Evolutionary conservation across 2,329 filamentous ascomycete genomes (phyloP).

Genomic region (Cercospora janseana): DNA sequence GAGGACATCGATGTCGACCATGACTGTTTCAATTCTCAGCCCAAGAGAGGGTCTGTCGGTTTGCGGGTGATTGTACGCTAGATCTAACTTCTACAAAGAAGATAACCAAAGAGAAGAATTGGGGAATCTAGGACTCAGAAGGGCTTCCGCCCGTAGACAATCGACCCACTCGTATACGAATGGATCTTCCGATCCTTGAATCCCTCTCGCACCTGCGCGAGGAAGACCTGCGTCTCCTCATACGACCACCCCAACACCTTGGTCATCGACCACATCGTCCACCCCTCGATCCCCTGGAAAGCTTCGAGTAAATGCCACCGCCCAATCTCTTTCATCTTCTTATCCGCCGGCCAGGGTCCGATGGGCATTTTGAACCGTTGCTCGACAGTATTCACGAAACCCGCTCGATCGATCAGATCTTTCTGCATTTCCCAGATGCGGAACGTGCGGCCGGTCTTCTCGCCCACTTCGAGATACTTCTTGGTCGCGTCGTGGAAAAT

Average conservation of each 20-base stretch:
- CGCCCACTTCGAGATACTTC: constrained; percentile 5
- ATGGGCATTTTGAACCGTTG: constrained; percentile 38
- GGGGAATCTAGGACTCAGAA: too few relatives aligned
- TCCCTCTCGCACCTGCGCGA: constrained; percentile 41
- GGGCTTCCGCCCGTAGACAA: neutral
- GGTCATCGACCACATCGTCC: constrained; percentile 41
- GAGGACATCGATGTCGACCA: constrained; percentile 17
- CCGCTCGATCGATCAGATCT: constrained; percentile 1
- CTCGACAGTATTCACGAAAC: constrained; percentile 12
- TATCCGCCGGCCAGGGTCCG: constrained; percentile 42
- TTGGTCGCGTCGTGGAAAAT: constrained; percentile 2
- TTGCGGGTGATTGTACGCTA: constrained; percentile 1
- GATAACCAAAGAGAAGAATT: too few relatives aligned
- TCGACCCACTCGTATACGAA: neutral
- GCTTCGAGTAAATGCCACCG: constrained; percentile 36
- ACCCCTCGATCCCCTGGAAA: constrained; percentile 41
- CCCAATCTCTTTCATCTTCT: constrained; percentile 41
- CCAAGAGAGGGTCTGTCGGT: neutral
- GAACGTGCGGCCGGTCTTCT: constrained; percentile 10
- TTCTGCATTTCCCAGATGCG: constrained; percentile 7
- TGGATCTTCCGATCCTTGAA: constrained; percentile 4
- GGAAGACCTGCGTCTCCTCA: constrained; percentile 44
- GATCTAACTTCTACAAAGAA: neutral
- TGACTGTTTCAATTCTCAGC: constrained; percentile 10
- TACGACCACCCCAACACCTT: constrained; percentile 41